Conservation (phyloP, 208 protist genomes). For the Tetramitus jugosus region DNA sequence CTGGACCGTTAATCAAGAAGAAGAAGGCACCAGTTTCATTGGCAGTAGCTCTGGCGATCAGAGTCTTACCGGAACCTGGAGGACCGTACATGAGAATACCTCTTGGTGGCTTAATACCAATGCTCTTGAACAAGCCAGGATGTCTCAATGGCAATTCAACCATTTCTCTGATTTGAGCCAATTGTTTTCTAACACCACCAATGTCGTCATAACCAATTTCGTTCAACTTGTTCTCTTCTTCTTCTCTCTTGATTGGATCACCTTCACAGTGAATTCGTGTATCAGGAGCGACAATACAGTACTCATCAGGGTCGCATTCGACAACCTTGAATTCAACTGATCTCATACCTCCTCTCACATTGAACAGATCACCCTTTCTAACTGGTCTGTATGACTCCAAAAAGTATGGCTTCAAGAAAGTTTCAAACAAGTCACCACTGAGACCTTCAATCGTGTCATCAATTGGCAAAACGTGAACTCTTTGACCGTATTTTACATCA, state of each 20-base stretch:
- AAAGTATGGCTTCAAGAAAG: constrained; percentile 99
- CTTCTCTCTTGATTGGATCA: constrained; percentile 97
- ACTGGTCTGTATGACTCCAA: constrained; percentile 97
- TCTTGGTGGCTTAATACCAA: constrained; percentile 92
- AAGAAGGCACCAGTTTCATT: constrained; percentile 99
- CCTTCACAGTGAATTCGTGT: constrained; percentile 99
- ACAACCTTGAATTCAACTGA: constrained; percentile 99
- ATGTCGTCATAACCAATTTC: constrained; percentile 96
- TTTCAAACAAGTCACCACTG: constrained; percentile 98
- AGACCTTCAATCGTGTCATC: constrained; percentile 99
- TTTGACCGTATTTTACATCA: constrained; percentile 95
- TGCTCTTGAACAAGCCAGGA: constrained; percentile 95
- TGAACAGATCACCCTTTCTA: constrained; percentile 95
- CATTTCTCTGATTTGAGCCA: constrained; percentile 97
- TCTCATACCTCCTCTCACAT: constrained; percentile 91
- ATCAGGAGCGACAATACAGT: constrained; percentile 96
- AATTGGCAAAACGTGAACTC: constrained; percentile 97
- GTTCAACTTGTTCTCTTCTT: constrained; percentile 89
- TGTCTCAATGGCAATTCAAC: constrained; percentile 98
- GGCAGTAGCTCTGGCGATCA: constrained; percentile 98
- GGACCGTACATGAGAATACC: constrained; percentile 98
- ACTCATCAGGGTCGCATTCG: constrained; percentile 92
- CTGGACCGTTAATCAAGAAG: constrained; percentile 99
- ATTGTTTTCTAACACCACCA: constrained; percentile 95
- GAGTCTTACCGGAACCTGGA: constrained; percentile 98